A percentile compares a stretch with the other conserved stretches of the same genome.
These are phyloP conservation scores for Podospora anserina DNA, from an alignment of 495 filamentous ascomycete genomes.

Conservation along the genomic window DNA sequence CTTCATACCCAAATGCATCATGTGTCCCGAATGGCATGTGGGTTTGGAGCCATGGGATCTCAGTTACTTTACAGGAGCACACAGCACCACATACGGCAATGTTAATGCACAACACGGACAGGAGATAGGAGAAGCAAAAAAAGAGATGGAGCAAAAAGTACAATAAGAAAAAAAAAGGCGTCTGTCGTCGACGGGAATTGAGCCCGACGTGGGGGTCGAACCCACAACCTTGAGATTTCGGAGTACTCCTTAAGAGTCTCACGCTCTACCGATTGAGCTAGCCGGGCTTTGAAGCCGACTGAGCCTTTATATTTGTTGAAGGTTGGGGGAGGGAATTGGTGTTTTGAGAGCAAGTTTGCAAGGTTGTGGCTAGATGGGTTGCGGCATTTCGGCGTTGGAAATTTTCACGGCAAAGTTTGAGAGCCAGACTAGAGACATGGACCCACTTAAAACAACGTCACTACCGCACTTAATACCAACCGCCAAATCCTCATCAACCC, in stretches of 20 bases:
- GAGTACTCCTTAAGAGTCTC: conserved; percentile 56
- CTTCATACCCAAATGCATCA: too few species aligned
- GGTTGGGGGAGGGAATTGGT: background rate
- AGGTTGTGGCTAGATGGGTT: background rate
- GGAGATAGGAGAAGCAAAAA: background rate
- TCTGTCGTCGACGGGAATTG: conserved; percentile 10
- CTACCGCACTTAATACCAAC: background rate
- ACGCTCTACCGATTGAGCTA: conserved; percentile 82
- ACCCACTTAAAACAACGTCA: background rate
- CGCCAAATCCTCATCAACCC: too few species aligned
- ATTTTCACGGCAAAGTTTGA: background rate
- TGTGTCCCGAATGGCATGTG: too few species aligned
- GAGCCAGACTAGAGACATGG: background rate
- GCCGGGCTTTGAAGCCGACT: conserved; percentile 33
- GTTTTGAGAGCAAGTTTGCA: conserved; percentile 1
- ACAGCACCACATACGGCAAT: too few species aligned
- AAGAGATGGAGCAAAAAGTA: background rate
- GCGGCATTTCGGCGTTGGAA: conserved; percentile 5
- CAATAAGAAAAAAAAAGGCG: background rate
- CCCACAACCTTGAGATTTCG: conserved; percentile 13
- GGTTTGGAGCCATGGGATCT: too few species aligned
- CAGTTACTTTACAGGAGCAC: too few species aligned
- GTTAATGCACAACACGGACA: background rate
- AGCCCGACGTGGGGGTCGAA: conserved; percentile 11
- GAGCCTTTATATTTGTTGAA: background rate